phyloP scores from a whole-genome alignment of 73 alveolate genomes.

The Paramecium bursaria region DNA sequence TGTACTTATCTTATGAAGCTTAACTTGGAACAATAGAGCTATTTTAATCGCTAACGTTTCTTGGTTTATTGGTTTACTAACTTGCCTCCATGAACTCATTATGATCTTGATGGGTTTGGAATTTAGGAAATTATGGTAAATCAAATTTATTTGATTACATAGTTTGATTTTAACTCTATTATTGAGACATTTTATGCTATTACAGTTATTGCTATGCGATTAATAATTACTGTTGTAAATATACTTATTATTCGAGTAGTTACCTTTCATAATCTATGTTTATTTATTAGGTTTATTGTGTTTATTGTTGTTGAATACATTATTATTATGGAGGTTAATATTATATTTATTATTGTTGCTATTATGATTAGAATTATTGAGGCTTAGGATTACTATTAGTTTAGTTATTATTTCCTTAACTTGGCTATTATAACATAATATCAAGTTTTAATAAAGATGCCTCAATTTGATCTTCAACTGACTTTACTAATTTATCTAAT shows the following conservation, averaged over 20 bases:
- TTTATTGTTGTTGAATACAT: background rate
- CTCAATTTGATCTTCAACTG: constrained; percentile 50
- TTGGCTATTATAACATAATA: constrained; percentile 47
- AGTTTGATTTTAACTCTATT: background rate
- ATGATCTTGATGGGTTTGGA: constrained; percentile 40
- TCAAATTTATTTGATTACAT: background rate
- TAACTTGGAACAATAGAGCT: constrained; percentile 12
- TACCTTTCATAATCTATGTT: background rate
- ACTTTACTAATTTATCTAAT: constrained; percentile 13
- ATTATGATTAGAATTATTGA: background rate
- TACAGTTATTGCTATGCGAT: constrained; percentile 24
- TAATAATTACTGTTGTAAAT: constrained; percentile 1
- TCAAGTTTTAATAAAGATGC: constrained; percentile 55
- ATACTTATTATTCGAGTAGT: constrained; percentile 11
- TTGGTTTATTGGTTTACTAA: too few relatives aligned
- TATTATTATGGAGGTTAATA: background rate
- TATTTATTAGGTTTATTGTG: background rate
- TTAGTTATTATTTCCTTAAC: background rate
- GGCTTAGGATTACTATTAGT: constrained; percentile 1
- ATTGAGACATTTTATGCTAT: background rate
- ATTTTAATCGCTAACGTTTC: constrained; percentile 3
- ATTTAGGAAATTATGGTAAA: constrained; percentile 19
- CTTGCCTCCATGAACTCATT: constrained; percentile 3
- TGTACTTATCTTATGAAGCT: constrained; percentile 42
- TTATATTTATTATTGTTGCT: background rate